phyloP scores from a whole-genome alignment of 441 rosid genomes.

The Melastoma candidum region DNA sequence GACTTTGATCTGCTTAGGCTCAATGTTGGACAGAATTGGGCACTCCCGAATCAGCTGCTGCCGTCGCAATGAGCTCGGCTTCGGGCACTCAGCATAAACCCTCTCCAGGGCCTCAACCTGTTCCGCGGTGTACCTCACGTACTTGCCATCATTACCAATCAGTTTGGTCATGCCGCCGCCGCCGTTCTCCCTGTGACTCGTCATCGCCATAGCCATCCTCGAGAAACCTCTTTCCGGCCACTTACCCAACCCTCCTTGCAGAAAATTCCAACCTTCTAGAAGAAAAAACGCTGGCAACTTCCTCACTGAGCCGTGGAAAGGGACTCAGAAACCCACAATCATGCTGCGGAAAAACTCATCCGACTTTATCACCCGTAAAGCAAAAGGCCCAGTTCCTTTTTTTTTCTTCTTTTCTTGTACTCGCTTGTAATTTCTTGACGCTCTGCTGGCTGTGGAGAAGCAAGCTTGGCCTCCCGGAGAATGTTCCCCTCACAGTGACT shows the following conservation, averaged over 20 bases:
- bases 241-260: constrained; percentile 9
- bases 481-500: not conserved
- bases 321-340: no score
- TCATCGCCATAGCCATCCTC: constrained; percentile 52
- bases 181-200: constrained; percentile 57
- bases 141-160: constrained; percentile 71
- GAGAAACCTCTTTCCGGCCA: not conserved
- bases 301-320: no score
- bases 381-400: no score
- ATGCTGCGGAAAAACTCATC: no score
- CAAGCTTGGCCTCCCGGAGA: constrained; percentile 1
- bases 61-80: constrained; percentile 85
- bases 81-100: constrained; percentile 95
- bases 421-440: no score
- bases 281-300: no score
- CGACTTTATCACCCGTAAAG: no score
- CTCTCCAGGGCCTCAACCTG: constrained; percentile 98
- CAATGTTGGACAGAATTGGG: constrained; percentile 81
- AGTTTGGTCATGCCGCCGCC: constrained; percentile 73
- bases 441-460: constrained; percentile 1
- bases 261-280: constrained; percentile 1
- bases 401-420: no score
- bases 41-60: constrained; percentile 95
- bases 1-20: constrained; percentile 99
- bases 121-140: constrained; percentile 95